A percentile compares a stretch with the other conserved stretches of the same genome.
These are phyloP conservation scores for Fusarium tjaetaba DNA, from an alignment of 2,329 filamentous ascomycete genomes.

Conservation along the genomic window DNA sequence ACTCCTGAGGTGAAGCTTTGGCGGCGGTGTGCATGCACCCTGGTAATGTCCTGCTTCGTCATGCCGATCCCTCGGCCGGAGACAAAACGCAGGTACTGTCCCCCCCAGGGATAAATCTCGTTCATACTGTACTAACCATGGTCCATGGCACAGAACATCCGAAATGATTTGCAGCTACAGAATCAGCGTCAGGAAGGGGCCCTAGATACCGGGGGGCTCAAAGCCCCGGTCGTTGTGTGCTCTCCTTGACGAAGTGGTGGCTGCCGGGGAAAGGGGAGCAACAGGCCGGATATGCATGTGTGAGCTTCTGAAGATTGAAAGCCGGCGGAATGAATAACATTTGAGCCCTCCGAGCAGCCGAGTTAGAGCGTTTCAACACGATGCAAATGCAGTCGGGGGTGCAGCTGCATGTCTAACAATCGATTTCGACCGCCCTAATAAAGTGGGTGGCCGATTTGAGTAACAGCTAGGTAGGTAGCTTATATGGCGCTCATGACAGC, in stretches of 20 bases:
- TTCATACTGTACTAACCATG: background rate
- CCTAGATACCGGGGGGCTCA: background rate
- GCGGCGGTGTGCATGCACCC: background rate
- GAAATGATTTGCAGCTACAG: background rate
- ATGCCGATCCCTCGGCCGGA: background rate
- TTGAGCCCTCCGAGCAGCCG: background rate
- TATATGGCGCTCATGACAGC: background rate
- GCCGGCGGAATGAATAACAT: no score
- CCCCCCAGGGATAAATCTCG: background rate
- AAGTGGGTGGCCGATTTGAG: background rate
- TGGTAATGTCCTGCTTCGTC: background rate
- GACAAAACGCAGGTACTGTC: conserved; percentile 1
- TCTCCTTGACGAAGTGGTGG: background rate
- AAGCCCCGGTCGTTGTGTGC: background rate
- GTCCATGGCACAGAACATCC: background rate
- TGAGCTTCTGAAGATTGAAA: background rate
- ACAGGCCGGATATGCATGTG: background rate
- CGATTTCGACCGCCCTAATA: background rate
- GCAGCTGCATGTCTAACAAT: background rate
- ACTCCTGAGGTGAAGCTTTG: background rate
- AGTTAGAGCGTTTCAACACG: background rate
- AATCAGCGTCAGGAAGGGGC: background rate
- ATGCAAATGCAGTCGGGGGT: background rate
- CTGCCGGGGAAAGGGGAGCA: background rate
- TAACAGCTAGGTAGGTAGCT: background rate